Evolutionary conservation across 306 rosid species (phyloP), one percentile per base, ranked within the genome.

Genomic region (Abrus pulchellus): DNA sequence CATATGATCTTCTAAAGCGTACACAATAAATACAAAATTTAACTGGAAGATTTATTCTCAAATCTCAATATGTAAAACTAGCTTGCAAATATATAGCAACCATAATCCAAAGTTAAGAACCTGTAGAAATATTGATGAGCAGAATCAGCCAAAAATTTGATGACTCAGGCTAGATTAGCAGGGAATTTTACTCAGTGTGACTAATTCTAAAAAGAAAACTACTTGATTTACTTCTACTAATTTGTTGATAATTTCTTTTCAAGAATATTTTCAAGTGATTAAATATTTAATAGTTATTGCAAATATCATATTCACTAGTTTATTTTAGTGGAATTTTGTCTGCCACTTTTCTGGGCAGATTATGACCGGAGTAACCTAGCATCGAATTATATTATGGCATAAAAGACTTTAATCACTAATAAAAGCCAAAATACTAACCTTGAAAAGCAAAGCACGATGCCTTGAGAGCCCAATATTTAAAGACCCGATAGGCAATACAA

Each of bases 391-490:
- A 47, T 43, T 76, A 69, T 41, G 27, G 68, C 77, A 54, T 57
- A 84, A 70, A 83, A 75, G 56, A 67, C 48, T 50, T 68, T 29
- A 68, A 52, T 83, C 10, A 29, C 66, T 0, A 68, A 69, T 30
- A 60, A 43, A 56, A 69, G 72, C 29, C 77, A 34, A 14, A 81
- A 65, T 62, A 56, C 88, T 76, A 74, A 95, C 99, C 99, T 95
- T 95, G 88, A 91, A 95, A 90, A 94, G 98, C 85, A 94, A 88
- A 57, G 99, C 99, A 14, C 99, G 98, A 44, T 95, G 99, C 83
- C 99, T 89, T 56, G 97, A 95, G 68, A 93, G 93, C 86, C 99
- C 99, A 89, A 95, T 74, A 76, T 93, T 88, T 65, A 95, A 85
- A 80, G 97, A 93, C 77, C 99, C 99, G 76, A 95, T 88, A 55